Percentiles rank a stretch among this genome's conserved stretches.
These are phyloP conservation scores for Neurospora crassa DNA, from an alignment of 2,329 filamentous ascomycete genomes.

Conservation along the genomic window DNA sequence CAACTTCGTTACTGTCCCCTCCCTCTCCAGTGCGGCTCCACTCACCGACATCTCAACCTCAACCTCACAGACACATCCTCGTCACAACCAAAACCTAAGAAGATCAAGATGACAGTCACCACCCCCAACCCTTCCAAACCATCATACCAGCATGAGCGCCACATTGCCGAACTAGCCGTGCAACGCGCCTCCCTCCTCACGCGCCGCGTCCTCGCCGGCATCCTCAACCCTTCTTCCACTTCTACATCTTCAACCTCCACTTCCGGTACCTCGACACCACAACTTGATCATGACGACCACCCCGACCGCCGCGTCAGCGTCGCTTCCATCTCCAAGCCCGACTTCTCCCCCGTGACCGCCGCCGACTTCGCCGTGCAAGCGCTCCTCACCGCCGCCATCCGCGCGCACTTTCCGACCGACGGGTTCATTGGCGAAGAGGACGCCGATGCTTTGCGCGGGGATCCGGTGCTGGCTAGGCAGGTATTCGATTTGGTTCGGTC, in stretches of 20 bases:
- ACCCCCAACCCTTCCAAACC: neutral
- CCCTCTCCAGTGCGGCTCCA: neutral
- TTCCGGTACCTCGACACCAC: neutral
- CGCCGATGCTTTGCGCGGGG: constrained; percentile 34
- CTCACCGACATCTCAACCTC: neutral
- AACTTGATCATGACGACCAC: neutral
- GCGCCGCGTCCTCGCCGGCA: constrained; percentile 32
- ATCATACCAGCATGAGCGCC: constrained; percentile 62
- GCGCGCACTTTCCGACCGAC: constrained; percentile 41
- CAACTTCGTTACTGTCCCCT: neutral
- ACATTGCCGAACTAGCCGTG: constrained; percentile 73
- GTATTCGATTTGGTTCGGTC: constrained; percentile 38
- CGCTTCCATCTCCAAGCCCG: constrained; percentile 13
- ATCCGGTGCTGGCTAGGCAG: constrained; percentile 32
- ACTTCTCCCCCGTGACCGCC: constrained; percentile 39
- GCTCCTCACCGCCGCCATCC: constrained; percentile 42
- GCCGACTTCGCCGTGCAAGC: constrained; percentile 53
- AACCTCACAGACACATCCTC: neutral
- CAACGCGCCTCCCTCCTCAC: constrained; percentile 54
- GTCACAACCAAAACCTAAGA: neutral
- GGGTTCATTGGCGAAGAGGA: constrained; percentile 48
- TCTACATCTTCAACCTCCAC: neutral
- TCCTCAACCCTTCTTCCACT: neutral
- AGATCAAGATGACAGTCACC: neutral
- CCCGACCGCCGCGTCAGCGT: constrained; percentile 9